Evolutionary conservation across 441 rosid genomes (phyloP), one percentile per base, ranked within the genome.

Genomic region (Erysimum cheiri): DNA sequence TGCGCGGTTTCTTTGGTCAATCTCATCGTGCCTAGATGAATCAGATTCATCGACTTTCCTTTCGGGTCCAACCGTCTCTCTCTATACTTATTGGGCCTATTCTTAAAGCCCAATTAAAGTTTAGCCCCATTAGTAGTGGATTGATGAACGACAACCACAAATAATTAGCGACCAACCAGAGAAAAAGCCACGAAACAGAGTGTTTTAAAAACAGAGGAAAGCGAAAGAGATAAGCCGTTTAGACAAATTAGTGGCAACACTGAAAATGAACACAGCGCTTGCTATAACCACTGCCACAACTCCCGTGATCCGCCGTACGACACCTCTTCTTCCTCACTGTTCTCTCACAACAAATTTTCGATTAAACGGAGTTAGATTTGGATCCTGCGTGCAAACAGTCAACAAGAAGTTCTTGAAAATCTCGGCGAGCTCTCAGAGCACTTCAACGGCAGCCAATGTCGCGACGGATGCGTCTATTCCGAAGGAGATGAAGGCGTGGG

Each of bases 401-500:
- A 39, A 19, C 1, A 69, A 6, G 49, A 49, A 4, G n/a, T 32
- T 43, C 5, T 31, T 57, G 58, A 76, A 83, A 59, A 86, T 87
- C 8, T 72, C 74, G 19, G 92, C 96, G 15, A 84, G 48, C 79
- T 85, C 93, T 39, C 90, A 81, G 74, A 71, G 69, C 47, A 79
- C 86, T 31, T 80, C 88, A n/a, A 75, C 89, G 12, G 79, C 84
- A 7, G 80, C 68, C 4, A 50, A 85, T 5, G 50, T 88, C 0
- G 79, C 81, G 53, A 32, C 81, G 66, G 26, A 79, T 24, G 70
- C 78, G 40, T 24, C 77, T 0, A 56, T 87, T 13, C 97, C 98
- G 0, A 72, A 69, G 6, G 84, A 81, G 69, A 93, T 91, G 97
- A 93, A 85, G 81, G 93, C 95, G 1, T 91, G 96, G 95, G 74